Conservation (phyloP, 2,329 filamentous ascomycete genomes). For the Colletotrichum liriopes region DNA sequence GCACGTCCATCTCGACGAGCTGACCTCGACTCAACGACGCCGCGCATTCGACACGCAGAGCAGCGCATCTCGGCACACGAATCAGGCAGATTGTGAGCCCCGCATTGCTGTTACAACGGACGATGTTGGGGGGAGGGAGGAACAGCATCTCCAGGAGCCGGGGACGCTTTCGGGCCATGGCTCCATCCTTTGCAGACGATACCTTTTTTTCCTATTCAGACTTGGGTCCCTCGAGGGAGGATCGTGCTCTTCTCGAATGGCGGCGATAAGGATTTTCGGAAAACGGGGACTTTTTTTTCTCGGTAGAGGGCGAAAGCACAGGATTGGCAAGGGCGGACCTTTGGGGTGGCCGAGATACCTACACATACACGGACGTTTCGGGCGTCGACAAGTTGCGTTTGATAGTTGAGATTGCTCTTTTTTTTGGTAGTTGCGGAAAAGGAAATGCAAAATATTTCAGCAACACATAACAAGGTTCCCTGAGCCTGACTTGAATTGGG, state of each 20-base stretch:
- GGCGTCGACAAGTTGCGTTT: slow-evolving; percentile 40
- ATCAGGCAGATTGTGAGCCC: neutral
- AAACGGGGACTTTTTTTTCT: slow-evolving; percentile 31
- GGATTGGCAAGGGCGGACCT: slow-evolving; percentile 30
- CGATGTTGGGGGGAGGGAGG: too few relatives aligned
- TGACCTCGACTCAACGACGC: neutral
- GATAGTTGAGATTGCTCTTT: slow-evolving; percentile 20
- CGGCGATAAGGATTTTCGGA: slow-evolving; percentile 17
- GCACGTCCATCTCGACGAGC: neutral
- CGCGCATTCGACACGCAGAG: neutral
- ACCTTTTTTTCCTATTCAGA: slow-evolving; percentile 24
- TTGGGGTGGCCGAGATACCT: slow-evolving; percentile 35
- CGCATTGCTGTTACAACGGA: neutral
- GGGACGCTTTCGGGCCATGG: neutral
- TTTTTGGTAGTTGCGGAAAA: slow-evolving; percentile 19
- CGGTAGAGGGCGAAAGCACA: slow-evolving; percentile 28
- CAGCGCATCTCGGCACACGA: neutral
- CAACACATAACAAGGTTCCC: neutral
- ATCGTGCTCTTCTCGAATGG: slow-evolving; percentile 10
- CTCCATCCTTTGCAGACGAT: slow-evolving; percentile 11
- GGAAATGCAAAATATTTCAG: slow-evolving; percentile 33
- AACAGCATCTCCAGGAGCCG: slow-evolving; percentile 3
- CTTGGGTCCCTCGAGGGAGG: slow-evolving; percentile 10
- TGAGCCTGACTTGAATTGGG: neutral
- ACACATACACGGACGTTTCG: slow-evolving; percentile 38